These are phyloP conservation scores for Zoysia pacifica DNA, from an alignment of 176 grass and related monocot species.

Conservation along the genomic window DNA sequence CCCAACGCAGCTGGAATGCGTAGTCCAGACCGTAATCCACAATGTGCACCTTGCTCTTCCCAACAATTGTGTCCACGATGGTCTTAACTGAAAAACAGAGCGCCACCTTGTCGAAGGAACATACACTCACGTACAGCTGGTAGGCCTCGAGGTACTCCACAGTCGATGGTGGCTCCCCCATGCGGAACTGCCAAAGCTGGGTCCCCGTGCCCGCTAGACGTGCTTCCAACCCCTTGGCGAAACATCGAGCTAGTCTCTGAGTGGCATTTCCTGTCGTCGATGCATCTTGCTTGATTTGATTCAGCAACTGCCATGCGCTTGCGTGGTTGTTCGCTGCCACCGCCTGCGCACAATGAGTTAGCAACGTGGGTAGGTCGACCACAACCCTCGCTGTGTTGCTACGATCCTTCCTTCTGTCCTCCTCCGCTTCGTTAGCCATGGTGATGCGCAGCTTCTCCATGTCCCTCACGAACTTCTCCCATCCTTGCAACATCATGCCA, in stretches of 20 bases:
- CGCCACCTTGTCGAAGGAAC: slow-evolving; percentile 17
- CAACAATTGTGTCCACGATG: slow-evolving; percentile 5
- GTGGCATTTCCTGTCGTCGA: slow-evolving; percentile 50
- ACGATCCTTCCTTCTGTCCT: not conserved
- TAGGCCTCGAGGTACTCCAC: slow-evolving; percentile 38
- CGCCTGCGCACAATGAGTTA: slow-evolving; percentile 58
- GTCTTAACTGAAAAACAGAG: slow-evolving; percentile 12
- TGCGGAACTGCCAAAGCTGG: slow-evolving; percentile 23
- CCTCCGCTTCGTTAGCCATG: slow-evolving; percentile 1
- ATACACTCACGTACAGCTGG: slow-evolving; percentile 34
- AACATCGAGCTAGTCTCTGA: slow-evolving; percentile 61
- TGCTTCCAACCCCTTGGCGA: slow-evolving; percentile 56
- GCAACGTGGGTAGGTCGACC: slow-evolving; percentile 59
- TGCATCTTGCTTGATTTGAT: slow-evolving; percentile 57
- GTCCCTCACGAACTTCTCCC: not conserved
- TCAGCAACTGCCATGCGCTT: slow-evolving; percentile 41
- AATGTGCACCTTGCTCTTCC: slow-evolving; percentile 42
- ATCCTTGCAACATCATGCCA: slow-evolving; percentile 26
- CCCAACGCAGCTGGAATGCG: slow-evolving; percentile 40
- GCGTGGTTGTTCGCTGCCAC: slow-evolving; percentile 46
- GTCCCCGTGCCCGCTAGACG: slow-evolving; percentile 56
- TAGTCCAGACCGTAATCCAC: slow-evolving; percentile 36
- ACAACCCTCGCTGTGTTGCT: not conserved
- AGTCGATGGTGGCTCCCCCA: slow-evolving; percentile 6
- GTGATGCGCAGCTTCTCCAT: slow-evolving; percentile 27